A percentile compares a stretch with the other conserved stretches of the same genome.
Conservation (phyloP, 2,329 filamentous ascomycete species). For the Trichoderma cornu-damae region DNA sequence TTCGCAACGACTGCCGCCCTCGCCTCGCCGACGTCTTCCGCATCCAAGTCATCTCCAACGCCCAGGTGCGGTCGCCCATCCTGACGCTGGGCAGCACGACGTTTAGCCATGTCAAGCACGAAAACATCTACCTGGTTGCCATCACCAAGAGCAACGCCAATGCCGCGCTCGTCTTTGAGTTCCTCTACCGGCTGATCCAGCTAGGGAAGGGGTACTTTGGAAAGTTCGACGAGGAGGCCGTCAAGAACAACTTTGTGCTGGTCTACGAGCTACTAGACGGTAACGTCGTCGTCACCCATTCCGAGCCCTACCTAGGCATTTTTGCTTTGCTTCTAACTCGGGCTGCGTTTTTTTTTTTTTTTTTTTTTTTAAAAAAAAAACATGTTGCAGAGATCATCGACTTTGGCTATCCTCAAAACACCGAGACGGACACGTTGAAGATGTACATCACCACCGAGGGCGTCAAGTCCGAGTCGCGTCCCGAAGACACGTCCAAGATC, state of each 20-base stretch:
- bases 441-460: conserved; percentile 99
- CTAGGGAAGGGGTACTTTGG: conserved; percentile 95
- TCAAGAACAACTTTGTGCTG: conserved; percentile 99
- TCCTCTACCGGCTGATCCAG: conserved; percentile 85
- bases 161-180: conserved; percentile 95
- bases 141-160: conserved; percentile 99
- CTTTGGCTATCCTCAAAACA: conserved; percentile 98
- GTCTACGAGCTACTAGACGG: conserved; percentile 96
- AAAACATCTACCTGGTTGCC: conserved; percentile 97
- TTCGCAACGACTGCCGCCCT: conserved; percentile 96
- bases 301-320: too few species aligned
- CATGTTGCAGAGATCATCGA: conserved; percentile 79
- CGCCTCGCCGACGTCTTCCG: conserved; percentile 98
- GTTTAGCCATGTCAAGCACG: conserved; percentile 98
- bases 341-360: too few species aligned
- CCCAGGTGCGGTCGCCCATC: conserved; percentile 95
- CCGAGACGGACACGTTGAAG: conserved; percentile 96
- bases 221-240: conserved; percentile 98
- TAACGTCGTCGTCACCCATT: conserved; percentile 35
- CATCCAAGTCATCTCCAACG: conserved; percentile 98
- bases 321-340: background rate
- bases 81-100: conserved; percentile 95
- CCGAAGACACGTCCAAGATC: conserved; percentile 93
- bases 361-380: too few species aligned
- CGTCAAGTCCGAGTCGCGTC: conserved; percentile 81